These are phyloP conservation scores for Saccharomyces hybrid DNA, from an alignment of 1,139 yeast species.

Conservation along the genomic window DNA sequence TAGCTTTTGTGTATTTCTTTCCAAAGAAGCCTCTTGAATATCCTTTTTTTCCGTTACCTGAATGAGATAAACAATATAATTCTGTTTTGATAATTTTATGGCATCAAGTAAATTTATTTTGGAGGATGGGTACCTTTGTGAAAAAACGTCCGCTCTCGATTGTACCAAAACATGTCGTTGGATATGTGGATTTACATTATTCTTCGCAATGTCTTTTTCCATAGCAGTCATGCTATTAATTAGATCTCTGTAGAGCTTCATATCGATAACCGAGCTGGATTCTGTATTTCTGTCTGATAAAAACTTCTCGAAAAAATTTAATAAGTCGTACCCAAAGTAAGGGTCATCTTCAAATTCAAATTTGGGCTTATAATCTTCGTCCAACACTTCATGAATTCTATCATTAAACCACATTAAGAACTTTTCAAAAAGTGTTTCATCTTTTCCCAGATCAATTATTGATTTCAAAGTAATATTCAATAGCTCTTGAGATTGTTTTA, in stretches of 20 bases:
- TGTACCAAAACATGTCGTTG: not conserved
- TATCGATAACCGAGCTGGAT: not conserved
- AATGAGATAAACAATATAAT: not conserved
- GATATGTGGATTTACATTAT: not conserved
- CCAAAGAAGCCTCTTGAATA: not conserved
- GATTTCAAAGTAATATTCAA: slow-evolving; percentile 4
- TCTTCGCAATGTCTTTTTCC: not conserved
- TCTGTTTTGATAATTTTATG: not conserved
- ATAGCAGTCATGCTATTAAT: not conserved
- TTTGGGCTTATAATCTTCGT: slow-evolving; percentile 19
- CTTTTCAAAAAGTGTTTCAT: slow-evolving; percentile 7
- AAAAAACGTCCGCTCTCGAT: not conserved
- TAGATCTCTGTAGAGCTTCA: not conserved
- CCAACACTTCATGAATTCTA: slow-evolving; percentile 13
- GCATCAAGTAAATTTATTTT: not conserved
- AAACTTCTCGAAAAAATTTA: slow-evolving; percentile 7
- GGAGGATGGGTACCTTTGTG: not conserved
- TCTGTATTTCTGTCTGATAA: not conserved
- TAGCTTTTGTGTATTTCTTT: not conserved
- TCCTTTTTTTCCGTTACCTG: not conserved
- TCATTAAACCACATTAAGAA: slow-evolving; percentile 23
- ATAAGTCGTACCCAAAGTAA: slow-evolving; percentile 8
- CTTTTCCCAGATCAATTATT: slow-evolving; percentile 4
- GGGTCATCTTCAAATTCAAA: slow-evolving; percentile 7
- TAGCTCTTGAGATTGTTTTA: slow-evolving; percentile 2